Evolutionary conservation across 1,284 basidiomycete species (phyloP), one percentile per base, ranked within the genome.

Genomic region (Ustilago tritici): DNA sequence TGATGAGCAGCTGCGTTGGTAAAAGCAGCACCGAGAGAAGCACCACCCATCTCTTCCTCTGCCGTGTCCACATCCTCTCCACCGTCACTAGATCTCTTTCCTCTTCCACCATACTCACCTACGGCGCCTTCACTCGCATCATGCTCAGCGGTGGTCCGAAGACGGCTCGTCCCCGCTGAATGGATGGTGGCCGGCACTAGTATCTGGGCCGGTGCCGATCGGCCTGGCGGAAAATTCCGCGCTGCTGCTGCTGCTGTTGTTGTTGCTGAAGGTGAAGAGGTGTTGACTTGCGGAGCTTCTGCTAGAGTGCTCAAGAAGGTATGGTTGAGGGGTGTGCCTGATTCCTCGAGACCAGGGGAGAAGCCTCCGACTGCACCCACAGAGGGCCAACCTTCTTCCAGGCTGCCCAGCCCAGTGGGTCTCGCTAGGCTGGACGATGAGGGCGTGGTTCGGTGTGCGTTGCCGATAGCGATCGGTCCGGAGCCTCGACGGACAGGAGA

Each of bases 301-400:
- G 88, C 88, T 2, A 89, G 77, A 1, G 88, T 88, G 46, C 87
- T 86, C 6, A 89, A 80, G 81, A 89, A 89, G 2, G 87, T 87
- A 43, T 87, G 85, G 82, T 89, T 89, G 77, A 88, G 87, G 0
- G 89, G 89, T 8, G 89, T 89, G 12, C 86, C 47, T 2, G 79
- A 56, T 14, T 82, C 80, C 1, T 82, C 76, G 4, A 80, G 67
- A 19, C 70, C 76, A 0, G 78, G 71, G 14, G 73, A 76, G 40
- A 77, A 76, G 31, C 74, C 69, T 8, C 69, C 76, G 9, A 56
- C 34, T 12, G 56, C 46, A 15, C 66, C 64, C 3, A 61, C 52
- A 9, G 40, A 23, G n/a, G 72, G 63, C 65, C 64, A 75, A 17
- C 61, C 69, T 55, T 63, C 64, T 47, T 70, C 63, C 28, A 59